Evolutionary conservation across 495 filamentous ascomycete species (phyloP).

Genomic region (Pyrenula aspistea): DNA sequence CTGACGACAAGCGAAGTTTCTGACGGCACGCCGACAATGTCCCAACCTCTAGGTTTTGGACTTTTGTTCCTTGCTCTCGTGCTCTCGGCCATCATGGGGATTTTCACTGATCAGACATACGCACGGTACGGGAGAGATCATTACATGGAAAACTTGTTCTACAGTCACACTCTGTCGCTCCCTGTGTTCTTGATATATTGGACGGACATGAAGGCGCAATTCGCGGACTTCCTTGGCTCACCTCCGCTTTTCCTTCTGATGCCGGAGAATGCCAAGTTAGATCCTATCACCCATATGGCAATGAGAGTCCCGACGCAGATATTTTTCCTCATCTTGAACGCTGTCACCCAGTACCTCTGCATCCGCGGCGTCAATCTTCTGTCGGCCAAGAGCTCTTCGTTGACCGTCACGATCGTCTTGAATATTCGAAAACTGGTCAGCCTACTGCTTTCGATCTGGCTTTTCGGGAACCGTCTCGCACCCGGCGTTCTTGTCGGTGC

Average conservation of each 20-base stretch:
- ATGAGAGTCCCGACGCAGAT: slow-evolving; percentile 56
- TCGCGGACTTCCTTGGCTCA: slow-evolving; percentile 32
- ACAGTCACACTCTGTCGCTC: slow-evolving; percentile 70
- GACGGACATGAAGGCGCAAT: slow-evolving; percentile 33
- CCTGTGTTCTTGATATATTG: slow-evolving; percentile 47
- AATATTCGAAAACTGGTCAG: slow-evolving; percentile 94
- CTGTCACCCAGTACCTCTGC: slow-evolving; percentile 84
- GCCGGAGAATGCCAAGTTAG: slow-evolving; percentile 1
- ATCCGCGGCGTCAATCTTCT: slow-evolving; percentile 91
- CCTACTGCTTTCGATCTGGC: slow-evolving; percentile 75
- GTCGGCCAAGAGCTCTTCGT: slow-evolving; percentile 69
- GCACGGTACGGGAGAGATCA: slow-evolving; percentile 63
- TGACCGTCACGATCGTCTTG: slow-evolving; percentile 91
- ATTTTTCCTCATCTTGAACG: slow-evolving; percentile 63
- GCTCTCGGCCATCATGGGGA: slow-evolving; percentile 84
- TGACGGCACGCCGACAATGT: slow-evolving; percentile 3
- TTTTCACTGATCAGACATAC: slow-evolving; percentile 89
- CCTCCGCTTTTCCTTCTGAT: slow-evolving; percentile 22
- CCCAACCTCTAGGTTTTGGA: slow-evolving; percentile 57
- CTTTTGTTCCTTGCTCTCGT: slow-evolving; percentile 84
- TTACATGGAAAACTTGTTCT: slow-evolving; percentile 96
- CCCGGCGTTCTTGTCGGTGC: slow-evolving; percentile 69
- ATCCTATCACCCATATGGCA: slow-evolving; percentile 2
- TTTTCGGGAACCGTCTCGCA: slow-evolving; percentile 78
- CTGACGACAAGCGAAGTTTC: slow-evolving; percentile 6